Base-by-base conservation (phyloP, 2,329 filamentous ascomycete species). In the Ciborinia camelliae region DNA sequence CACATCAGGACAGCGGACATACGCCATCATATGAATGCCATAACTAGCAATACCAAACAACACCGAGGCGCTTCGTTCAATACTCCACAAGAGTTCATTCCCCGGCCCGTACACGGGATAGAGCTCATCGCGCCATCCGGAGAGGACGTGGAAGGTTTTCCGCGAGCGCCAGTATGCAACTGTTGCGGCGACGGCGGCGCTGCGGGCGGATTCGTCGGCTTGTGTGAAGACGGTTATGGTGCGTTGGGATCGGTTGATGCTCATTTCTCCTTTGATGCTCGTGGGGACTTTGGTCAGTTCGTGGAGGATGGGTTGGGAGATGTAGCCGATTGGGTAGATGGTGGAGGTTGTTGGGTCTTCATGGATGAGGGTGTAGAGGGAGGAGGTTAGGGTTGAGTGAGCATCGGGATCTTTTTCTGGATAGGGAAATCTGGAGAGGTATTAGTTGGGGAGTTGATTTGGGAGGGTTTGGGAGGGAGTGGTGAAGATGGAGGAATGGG, bases 11-110 rank as follows among this genome's bases (percentile, higher is more conserved):
- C 82, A 79, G 28, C 79, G 76, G 30, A 89, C 83, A 72, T 90
- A 96, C 6, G 85, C 90, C 35, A 86, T 90, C 84, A 96, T 86
- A 76, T 97, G 90, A 39, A 92, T 86, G 26, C 92, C 92, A 74
- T 92, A 96, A 9, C 88, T 86, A 70, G 89, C 85, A 1, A 90
- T 81, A 1, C 92, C 92, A 55, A 96, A 87, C 10, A 97, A 79
- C 0, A 88, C 85, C 64, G 85, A 85, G 7, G 89, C 91, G 20
- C 84, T 82, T n/a, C 92, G 83, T 76, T 97, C 92, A 75, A 94
- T 85, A 75, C 84, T 89, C 75, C 91, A 89, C 3, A 94, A 78
- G 10, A 91, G 73, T 67, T 85, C 81, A 41, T 84, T 83, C 18
- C 82, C 77, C 0, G 78, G 84, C 0, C 83, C 85, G 72, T 92